Conservation (phyloP, 164 flowering plant species). For the Vitis cinerea region DNA sequence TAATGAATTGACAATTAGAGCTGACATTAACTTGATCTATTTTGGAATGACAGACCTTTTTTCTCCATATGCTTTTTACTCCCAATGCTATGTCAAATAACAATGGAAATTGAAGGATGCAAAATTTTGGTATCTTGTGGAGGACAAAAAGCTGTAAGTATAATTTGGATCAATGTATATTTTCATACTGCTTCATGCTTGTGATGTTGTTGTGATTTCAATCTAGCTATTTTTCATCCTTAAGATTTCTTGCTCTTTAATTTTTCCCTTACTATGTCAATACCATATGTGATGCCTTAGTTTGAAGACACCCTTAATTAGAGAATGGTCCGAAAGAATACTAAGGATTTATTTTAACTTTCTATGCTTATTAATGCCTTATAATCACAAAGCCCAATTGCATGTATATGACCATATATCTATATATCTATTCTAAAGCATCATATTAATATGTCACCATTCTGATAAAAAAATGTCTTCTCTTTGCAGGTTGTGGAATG, state of each 20-base stretch:
- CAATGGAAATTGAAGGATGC: slow-evolving; percentile 74
- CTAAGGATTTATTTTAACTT: background rate
- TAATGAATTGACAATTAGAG: background rate
- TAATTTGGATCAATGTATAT: background rate
- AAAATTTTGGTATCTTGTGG: slow-evolving; percentile 49
- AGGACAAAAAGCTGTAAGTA: slow-evolving; percentile 68
- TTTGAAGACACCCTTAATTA: background rate
- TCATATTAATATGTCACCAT: background rate
- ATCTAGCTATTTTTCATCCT: background rate
- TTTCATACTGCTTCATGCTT: background rate
- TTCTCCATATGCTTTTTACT: slow-evolving; percentile 78
- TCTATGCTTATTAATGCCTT: background rate
- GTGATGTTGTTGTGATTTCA: too few relatives aligned
- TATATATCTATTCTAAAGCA: background rate
- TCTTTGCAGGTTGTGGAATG: slow-evolving; percentile 62
- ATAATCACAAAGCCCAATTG: background rate
- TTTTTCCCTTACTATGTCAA: background rate
- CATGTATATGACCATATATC: background rate
- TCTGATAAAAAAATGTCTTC: background rate
- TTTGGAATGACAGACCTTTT: slow-evolving; percentile 60
- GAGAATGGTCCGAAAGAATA: background rate
- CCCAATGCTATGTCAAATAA: slow-evolving; percentile 87
- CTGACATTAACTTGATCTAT: slow-evolving; percentile 3
- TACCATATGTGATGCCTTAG: background rate
- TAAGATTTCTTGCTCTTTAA: background rate